Evolutionary conservation across 2,329 filamentous ascomycete genomes (phyloP), one percentile per base, ranked within the genome.

Genomic region (Monosporascus ibericus): DNA sequence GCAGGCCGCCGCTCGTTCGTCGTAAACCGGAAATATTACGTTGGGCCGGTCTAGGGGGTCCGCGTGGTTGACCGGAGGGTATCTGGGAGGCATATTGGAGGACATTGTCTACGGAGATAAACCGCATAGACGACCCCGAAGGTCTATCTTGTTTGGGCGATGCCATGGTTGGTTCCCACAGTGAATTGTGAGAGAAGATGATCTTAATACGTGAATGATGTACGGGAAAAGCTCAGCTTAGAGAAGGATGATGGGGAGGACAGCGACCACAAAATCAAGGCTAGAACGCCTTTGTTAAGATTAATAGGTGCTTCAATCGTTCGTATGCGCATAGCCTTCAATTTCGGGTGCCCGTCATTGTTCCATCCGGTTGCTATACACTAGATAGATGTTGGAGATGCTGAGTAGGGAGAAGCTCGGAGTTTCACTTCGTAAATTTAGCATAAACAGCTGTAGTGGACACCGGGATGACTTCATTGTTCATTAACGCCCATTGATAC

Each of bases 51-150:
- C 76, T 74, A 6, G 84, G 86, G 1, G 88, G 87, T 0, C 82
- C 79, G 39, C 94, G 85, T 52, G 90, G 89, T 70, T 96, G 92
- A 63, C 91, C 92, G 0, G 94, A 97, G 1, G 94, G 94, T 40
- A 99, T 94, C 65, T 96, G 92, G 48, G 90, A 94, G 54, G 91
- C 87, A 74, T 95, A 90, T 68, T 95, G 91, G 5, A 99, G 84
- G 59, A 97, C 88, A 67, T 92, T 95, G 73, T 99, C 94, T 69
- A 99, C 92, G 1, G 84, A 86, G 67, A 97, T 90, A 69, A 88
- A 88, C 63, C 83, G 88, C 75, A 84, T 92, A 60, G 79, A 55
- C 15, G 65, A 67, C 44, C 57, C 40, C 14, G 40, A 20, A 9
- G 40, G 40, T 15, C 40, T n/a, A 9, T 44, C 20, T 17, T 22